Evolutionary conservation across 305 asterid genomes (phyloP), one percentile per base, ranked within the genome.

Genomic region (Stenogyne calaminthoides): DNA sequence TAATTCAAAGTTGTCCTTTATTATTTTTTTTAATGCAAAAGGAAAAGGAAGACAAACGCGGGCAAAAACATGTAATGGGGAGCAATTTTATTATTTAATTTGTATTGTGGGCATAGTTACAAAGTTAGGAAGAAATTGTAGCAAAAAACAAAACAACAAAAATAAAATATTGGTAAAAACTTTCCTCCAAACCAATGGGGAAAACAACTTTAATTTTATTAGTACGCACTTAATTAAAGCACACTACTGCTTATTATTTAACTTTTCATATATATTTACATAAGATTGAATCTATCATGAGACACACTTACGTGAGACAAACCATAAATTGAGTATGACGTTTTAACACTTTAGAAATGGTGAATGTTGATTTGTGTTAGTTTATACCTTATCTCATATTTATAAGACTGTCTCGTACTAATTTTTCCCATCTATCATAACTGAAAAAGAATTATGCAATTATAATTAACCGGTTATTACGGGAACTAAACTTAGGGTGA

Each of bases 41-140:
- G 60, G 12, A 54, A 54, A 54, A 10, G 27, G 60, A 54, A 19
- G 32, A 54, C 32, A 22, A 52, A 7, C 5, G 2, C 6, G 2
- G n/a, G 27, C 2, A 52, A 52, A 7, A 52, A 12, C 25, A 22
- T 7, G 40, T 44, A 1, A 22, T 22, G 25, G 37, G 14, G n/a
- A 64, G 16, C 49, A 20, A 64, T 22, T 20, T 67, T 67, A 47
- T 44, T 65, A 65, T 46, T 6, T 46, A 46, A 5, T 27, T 66
- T 25, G 4, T 49, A 6, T 15, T 25, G 61, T 67, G 72, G 61
- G 61, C 47, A 47, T 67, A 27, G 71, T 46, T 66, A 65, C 27
- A 67, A 47, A 67, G 60, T n/a, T 27, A 7, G 7, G n/a, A 16
- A 64, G 51, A 54, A 65, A 22, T 27, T 47, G 3, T 12, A 22